These are phyloP conservation scores for Pulicaria dysenterica DNA, from an alignment of 129 eudicot species.

Conservation along the genomic window DNA sequence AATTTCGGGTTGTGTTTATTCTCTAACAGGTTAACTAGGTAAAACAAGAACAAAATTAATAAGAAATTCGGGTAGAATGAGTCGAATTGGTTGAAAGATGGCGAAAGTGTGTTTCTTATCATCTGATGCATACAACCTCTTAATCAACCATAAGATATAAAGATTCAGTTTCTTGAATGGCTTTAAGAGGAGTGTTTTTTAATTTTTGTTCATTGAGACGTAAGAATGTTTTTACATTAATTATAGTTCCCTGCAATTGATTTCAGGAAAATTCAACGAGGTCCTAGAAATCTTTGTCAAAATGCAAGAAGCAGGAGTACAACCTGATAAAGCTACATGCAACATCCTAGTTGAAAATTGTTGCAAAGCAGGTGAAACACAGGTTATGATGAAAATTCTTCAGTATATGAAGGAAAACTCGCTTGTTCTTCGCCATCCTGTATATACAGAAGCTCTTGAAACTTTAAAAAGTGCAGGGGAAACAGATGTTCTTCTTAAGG, in stretches of 20 bases:
- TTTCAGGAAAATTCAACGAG: slow-evolving; percentile 65
- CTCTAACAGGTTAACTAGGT: neutral
- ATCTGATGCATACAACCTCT: neutral
- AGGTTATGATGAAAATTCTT: slow-evolving; percentile 65
- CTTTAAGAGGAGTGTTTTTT: slow-evolving; percentile 7
- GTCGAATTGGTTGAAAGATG: neutral
- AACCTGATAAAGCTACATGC: slow-evolving; percentile 94
- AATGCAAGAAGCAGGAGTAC: slow-evolving; percentile 93
- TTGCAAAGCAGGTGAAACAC: slow-evolving; percentile 62
- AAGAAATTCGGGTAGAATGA: neutral
- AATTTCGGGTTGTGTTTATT: neutral
- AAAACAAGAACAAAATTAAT: neutral
- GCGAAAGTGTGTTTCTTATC: neutral
- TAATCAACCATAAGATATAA: neutral
- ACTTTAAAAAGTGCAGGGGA: slow-evolving; percentile 52
- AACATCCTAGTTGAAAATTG: slow-evolving; percentile 70
- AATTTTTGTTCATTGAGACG: slow-evolving; percentile 5
- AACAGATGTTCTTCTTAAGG: slow-evolving; percentile 54
- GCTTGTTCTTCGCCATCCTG: slow-evolving; percentile 71
- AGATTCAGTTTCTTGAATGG: neutral
- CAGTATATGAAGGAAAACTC: slow-evolving; percentile 74
- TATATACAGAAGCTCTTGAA: slow-evolving; percentile 59
- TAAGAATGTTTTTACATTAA: slow-evolving; percentile 7
- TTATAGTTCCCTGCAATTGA: slow-evolving; percentile 2
- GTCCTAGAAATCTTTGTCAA: slow-evolving; percentile 70